Conservation (phyloP, 495 filamentous ascomycete species). For the Amorphotheca resinae region DNA sequence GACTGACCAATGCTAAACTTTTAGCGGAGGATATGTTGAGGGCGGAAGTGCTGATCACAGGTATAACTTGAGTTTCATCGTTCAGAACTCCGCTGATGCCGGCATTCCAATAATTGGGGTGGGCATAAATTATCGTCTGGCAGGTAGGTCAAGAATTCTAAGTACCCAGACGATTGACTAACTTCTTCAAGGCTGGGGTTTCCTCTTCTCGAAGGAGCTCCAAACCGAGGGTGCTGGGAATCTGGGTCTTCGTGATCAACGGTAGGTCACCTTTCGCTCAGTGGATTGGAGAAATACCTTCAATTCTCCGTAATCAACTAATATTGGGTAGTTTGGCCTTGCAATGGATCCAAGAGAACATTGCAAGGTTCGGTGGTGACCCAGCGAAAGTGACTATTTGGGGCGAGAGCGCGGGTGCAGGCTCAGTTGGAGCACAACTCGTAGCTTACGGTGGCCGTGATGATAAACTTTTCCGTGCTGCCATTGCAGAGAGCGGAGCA, state of each 20-base stretch:
- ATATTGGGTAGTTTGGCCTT: conserved; percentile 34
- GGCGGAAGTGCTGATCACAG: conserved; percentile 33
- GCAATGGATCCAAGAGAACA: conserved; percentile 62
- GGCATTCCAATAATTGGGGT: conserved; percentile 45
- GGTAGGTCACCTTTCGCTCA: conserved; percentile 7
- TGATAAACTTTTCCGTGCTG: conserved; percentile 18
- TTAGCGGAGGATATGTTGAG: conserved; percentile 43
- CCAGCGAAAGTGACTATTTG: conserved; percentile 50
- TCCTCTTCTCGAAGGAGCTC: conserved; percentile 36
- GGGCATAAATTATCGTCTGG: conserved; percentile 46
- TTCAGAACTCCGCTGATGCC: conserved; percentile 29
- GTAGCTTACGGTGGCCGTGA: conserved; percentile 36
- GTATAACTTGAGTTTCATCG: conserved; percentile 36
- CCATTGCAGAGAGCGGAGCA: conserved; percentile 14
- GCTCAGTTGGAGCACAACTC: conserved; percentile 37
- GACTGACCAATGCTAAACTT: conserved; percentile 30
- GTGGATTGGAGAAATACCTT: too few species aligned
- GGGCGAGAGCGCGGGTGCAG: conserved; percentile 60
- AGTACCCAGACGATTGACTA: not conserved
- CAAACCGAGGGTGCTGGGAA: conserved; percentile 42
- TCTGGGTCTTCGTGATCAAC: conserved; percentile 53
- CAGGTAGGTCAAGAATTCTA: not conserved
- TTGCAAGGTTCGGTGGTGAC: conserved; percentile 56
- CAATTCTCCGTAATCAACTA: not conserved
- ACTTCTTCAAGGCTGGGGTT: conserved; percentile 51